Conservation (phyloP, 371 early-diverging fungal species). For the Actinomortierella wolfii region DNA sequence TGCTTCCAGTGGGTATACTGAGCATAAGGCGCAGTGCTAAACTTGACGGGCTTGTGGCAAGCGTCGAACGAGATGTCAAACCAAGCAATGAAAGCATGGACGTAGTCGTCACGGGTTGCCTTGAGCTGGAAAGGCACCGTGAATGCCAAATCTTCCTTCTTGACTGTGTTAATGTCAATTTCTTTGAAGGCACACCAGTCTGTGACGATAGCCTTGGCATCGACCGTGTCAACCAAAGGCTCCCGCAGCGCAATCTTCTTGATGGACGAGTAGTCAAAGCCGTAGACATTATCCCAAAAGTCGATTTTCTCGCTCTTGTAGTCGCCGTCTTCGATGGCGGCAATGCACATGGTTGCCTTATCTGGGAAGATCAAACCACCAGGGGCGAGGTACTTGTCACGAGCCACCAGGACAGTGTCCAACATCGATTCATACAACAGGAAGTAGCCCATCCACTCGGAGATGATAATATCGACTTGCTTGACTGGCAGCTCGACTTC, state of each 20-base stretch:
- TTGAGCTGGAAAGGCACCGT: conserved; percentile 76
- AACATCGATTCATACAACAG: conserved; percentile 97
- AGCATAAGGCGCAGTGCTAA: conserved; percentile 87
- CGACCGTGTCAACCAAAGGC: conserved; percentile 92
- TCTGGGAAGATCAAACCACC: conserved; percentile 92
- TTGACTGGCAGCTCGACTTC: conserved; percentile 91
- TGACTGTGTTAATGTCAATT: conserved; percentile 82
- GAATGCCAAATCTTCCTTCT: conserved; percentile 87
- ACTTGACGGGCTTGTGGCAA: conserved; percentile 84
- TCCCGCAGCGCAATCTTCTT: conserved; percentile 87
- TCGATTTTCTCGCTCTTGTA: conserved; percentile 94
- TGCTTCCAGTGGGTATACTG: conserved; percentile 99
- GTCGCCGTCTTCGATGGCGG: conserved; percentile 93
- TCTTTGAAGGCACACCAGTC: conserved; percentile 76
- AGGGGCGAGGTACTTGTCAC: conserved; percentile 90
- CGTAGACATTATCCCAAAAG: conserved; percentile 94
- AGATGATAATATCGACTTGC: conserved; percentile 93
- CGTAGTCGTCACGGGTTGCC: conserved; percentile 78
- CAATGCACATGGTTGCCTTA: conserved; percentile 87
- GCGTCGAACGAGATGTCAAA: conserved; percentile 93
- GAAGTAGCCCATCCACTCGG: conserved; percentile 99
- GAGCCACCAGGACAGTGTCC: conserved; percentile 94
- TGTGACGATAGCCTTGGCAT: conserved; percentile 79
- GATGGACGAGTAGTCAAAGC: conserved; percentile 91
- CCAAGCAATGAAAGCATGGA: conserved; percentile 92